These are phyloP conservation scores for Zoysia matrella DNA, from an alignment of 202 grass and related monocot species.

Conservation along the genomic window DNA sequence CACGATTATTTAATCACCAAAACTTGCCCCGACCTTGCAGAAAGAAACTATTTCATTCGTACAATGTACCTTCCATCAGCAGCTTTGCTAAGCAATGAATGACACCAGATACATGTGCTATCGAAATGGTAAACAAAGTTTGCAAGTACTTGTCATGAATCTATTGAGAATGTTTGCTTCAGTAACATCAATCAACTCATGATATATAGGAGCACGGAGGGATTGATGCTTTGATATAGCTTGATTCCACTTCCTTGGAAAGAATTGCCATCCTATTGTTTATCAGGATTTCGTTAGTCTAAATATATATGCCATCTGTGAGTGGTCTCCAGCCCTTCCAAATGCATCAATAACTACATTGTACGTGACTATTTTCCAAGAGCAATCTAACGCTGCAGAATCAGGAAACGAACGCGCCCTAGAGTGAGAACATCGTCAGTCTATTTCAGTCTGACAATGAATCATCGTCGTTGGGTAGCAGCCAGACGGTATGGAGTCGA, in stretches of 20 bases:
- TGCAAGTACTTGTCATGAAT: neutral
- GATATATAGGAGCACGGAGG: neutral
- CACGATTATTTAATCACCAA: neutral
- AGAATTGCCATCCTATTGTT: slow-evolving; percentile 44
- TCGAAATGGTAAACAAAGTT: slow-evolving; percentile 1
- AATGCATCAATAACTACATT: slow-evolving; percentile 97
- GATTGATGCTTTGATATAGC: slow-evolving; percentile 2
- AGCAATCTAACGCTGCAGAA: slow-evolving; percentile 36
- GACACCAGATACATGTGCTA: neutral
- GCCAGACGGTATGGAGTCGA: too few species aligned
- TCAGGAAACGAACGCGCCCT: too few species aligned
- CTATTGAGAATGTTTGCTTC: neutral
- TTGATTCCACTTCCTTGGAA: slow-evolving; percentile 23
- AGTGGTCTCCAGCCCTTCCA: slow-evolving; percentile 74
- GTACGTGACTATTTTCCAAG: slow-evolving; percentile 94
- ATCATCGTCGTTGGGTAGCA: too few species aligned
- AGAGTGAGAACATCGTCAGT: too few species aligned
- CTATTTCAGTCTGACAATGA: too few species aligned
- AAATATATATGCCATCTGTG: slow-evolving; percentile 94
- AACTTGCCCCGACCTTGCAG: neutral
- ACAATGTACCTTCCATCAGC: neutral
- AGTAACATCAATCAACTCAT: neutral
- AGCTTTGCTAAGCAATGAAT: slow-evolving; percentile 5
- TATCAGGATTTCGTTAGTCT: slow-evolving; percentile 92
- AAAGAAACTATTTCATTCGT: neutral